phyloP scores from a whole-genome alignment of 441 rosid genomes.

The Jatropha multifida region DNA sequence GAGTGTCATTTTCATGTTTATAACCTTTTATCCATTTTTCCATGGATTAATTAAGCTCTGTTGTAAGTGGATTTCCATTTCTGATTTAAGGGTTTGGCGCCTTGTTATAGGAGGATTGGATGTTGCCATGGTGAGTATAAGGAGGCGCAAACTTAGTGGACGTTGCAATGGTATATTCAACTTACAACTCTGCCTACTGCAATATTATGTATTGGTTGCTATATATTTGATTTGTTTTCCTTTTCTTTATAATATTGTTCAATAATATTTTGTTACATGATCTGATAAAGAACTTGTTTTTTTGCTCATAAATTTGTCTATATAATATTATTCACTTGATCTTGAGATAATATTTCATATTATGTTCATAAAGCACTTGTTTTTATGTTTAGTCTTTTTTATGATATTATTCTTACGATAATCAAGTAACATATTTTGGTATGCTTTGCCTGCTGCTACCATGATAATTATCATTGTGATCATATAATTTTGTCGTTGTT shows the following conservation, averaged over 20 bases:
- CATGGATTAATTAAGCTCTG: background rate
- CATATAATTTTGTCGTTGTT: background rate
- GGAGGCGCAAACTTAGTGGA: conserved; percentile 26
- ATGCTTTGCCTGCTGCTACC: background rate
- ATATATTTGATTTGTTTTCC: background rate
- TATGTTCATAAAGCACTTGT: background rate
- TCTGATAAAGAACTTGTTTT: background rate
- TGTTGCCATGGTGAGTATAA: conserved; percentile 31
- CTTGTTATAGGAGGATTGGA: conserved; percentile 22
- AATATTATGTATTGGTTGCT: background rate
- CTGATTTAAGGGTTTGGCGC: background rate
- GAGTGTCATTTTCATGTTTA: background rate
- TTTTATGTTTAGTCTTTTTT: background rate
- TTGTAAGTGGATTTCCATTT: background rate
- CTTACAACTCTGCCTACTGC: background rate
- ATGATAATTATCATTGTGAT: background rate
- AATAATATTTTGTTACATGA: background rate
- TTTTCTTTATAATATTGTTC: background rate
- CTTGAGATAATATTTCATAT: background rate
- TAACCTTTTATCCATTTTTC: background rate
- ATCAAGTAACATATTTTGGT: background rate
- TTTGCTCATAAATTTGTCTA: background rate
- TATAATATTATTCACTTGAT: background rate
- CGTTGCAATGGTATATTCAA: conserved; percentile 19
- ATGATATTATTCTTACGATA: background rate